Percentiles rank a stretch among this genome's conserved stretches.
Evolutionary conservation across 129 eudicot genomes (phyloP).

Genomic region (Silybum marianum): DNA sequence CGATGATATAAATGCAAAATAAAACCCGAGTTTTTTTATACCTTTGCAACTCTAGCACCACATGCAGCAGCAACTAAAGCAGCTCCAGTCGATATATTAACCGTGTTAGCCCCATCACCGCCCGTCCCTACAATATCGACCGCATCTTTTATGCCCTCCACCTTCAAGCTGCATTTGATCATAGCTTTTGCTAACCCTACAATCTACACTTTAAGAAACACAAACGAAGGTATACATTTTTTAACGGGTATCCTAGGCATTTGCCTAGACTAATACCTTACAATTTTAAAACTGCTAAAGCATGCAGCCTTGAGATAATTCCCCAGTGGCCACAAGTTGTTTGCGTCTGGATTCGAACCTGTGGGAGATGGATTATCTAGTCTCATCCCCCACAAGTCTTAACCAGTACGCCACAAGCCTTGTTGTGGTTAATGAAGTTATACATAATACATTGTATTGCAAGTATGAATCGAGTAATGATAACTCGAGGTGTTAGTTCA

Average conservation of each 20-base stretch:
- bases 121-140: conserved; percentile 97
- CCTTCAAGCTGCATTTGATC: conserved; percentile 64
- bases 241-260: no score
- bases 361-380: no score
- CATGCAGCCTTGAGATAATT: no score
- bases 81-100: conserved; percentile 89
- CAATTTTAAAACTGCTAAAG: no score
- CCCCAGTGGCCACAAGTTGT: no score
- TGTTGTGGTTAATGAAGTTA: no score
- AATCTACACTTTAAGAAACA: conserved; percentile 40
- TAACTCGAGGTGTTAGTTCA: background rate
- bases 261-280: no score
- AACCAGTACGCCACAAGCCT: no score
- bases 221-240: background rate
- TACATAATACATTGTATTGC: no score
- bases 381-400: no score
- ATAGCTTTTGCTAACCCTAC: conserved; percentile 86
- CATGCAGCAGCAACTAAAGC: conserved; percentile 89
- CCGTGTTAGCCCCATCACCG: conserved; percentile 87
- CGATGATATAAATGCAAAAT: background rate
- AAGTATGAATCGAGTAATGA: background rate
- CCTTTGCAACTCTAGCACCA: conserved; percentile 96
- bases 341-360: no score
- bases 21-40: background rate
- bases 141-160: conserved; percentile 63